Percentiles rank a stretch among this genome's conserved stretches.
Evolutionary conservation across 805 yeast genomes (phyloP).

Genomic region (Kodamaea laetipori): DNA sequence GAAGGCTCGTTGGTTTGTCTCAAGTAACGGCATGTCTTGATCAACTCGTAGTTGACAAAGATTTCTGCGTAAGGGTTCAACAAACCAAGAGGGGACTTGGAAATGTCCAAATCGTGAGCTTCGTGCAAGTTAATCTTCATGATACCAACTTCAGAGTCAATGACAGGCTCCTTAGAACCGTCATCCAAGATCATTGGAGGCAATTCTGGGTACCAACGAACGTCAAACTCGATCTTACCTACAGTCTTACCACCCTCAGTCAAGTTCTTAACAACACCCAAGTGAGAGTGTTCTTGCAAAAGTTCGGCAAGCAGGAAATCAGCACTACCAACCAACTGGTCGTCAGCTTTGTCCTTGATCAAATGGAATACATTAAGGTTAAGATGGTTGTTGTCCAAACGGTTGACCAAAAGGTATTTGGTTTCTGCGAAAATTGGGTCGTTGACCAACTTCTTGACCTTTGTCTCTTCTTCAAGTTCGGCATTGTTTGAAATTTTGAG

Average conservation of each 20-base stretch:
- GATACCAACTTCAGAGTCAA: conserved; percentile 73
- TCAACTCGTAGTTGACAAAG: conserved; percentile 55
- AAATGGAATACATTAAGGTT: conserved; percentile 58
- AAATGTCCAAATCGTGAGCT: conserved; percentile 57
- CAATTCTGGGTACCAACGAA: conserved; percentile 51
- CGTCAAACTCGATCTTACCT: conserved; percentile 62
- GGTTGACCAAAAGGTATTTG: conserved; percentile 57
- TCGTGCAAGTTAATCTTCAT: conserved; percentile 62
- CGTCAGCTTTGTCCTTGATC: conserved; percentile 53
- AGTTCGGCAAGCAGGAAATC: conserved; percentile 60
- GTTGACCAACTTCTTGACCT: conserved; percentile 55
- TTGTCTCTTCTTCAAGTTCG: conserved; percentile 53
- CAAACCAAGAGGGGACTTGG: conserved; percentile 52
- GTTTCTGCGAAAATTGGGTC: conserved; percentile 71
- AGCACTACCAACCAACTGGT: conserved; percentile 48
- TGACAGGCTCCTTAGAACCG: conserved; percentile 50
- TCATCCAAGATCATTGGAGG: conserved; percentile 48
- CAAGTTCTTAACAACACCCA: conserved; percentile 47
- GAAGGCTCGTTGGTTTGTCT: conserved; percentile 72
- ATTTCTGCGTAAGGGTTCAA: conserved; percentile 72
- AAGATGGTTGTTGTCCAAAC: conserved; percentile 56
- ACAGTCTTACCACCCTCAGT: conserved; percentile 54
- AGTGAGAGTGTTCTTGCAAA: conserved; percentile 52
- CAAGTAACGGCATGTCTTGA: conserved; percentile 60
- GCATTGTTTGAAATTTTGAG: conserved; percentile 40